Conservation (phyloP, 371 early-diverging fungal genomes). For the Mortierella sp. region DNA sequence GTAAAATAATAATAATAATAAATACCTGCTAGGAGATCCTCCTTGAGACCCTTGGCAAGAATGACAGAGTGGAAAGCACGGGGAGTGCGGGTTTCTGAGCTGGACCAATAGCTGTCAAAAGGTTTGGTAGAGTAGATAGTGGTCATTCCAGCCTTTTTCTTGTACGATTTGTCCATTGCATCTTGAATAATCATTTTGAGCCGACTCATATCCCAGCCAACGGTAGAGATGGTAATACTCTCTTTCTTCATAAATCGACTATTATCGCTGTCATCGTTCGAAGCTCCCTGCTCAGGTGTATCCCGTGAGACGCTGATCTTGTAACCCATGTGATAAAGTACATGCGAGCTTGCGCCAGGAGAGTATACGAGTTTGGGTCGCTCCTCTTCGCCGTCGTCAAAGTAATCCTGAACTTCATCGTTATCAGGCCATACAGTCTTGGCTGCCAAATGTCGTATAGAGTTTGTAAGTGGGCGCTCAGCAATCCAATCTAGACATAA, state of each 20-base stretch:
- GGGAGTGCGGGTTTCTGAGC: constrained; percentile 36
- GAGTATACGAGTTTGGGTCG: constrained; percentile 46
- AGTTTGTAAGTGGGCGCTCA: constrained; percentile 47
- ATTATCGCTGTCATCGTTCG: constrained; percentile 30
- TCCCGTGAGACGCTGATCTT: constrained; percentile 51
- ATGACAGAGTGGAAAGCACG: constrained; percentile 57
- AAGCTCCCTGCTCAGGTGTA: constrained; percentile 40
- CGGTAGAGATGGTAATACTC: constrained; percentile 44
- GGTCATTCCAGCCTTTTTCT: constrained; percentile 55
- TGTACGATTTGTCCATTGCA: constrained; percentile 54
- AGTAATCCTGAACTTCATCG: constrained; percentile 23
- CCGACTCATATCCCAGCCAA: constrained; percentile 46
- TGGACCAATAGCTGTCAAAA: constrained; percentile 53
- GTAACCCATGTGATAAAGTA: constrained; percentile 53
- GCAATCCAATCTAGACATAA: constrained; percentile 59
- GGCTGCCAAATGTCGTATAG: constrained; percentile 53
- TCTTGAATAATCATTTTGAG: constrained; percentile 51
- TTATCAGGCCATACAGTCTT: constrained; percentile 48
- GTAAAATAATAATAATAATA: too few species aligned
- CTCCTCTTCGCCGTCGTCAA: constrained; percentile 33
- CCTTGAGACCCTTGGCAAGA: constrained; percentile 54
- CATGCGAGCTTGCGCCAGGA: constrained; percentile 51
- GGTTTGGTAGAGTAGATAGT: constrained; percentile 51
- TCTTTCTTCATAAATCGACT: constrained; percentile 48
- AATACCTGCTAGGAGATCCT: constrained; percentile 35